phyloP scores from a whole-genome alignment of 2,329 filamentous ascomycete genomes.

The Phialophora expanda region DNA sequence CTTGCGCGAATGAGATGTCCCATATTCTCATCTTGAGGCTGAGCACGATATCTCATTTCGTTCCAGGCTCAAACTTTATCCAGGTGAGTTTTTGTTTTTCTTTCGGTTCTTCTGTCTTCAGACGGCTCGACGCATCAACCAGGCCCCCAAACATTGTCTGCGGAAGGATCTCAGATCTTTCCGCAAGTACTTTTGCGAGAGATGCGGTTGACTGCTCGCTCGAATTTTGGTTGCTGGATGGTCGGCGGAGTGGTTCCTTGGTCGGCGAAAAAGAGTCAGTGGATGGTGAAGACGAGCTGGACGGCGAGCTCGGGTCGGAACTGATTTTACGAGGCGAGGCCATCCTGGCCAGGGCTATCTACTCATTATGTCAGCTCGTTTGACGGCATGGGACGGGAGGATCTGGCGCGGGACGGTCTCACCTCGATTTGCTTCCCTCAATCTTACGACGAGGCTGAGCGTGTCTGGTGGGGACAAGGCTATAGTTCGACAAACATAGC shows the following conservation, averaged over 20 bases:
- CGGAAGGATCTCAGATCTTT: slow-evolving; percentile 16
- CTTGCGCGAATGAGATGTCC: not conserved
- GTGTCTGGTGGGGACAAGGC: not conserved
- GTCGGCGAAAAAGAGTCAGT: slow-evolving; percentile 6
- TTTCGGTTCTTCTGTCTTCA: slow-evolving; percentile 7
- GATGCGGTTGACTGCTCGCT: slow-evolving; percentile 18
- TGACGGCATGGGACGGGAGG: not conserved
- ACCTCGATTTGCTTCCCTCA: not conserved
- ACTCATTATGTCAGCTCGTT: not conserved
- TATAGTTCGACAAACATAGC: not conserved
- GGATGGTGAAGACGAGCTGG: slow-evolving; percentile 7
- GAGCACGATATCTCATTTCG: slow-evolving; percentile 5
- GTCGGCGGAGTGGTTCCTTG: not conserved
- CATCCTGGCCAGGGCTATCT: not conserved
- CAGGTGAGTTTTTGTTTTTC: slow-evolving; percentile 22
- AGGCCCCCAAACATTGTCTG: slow-evolving; percentile 26
- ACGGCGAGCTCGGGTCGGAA: not conserved
- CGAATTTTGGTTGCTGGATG: slow-evolving; percentile 1
- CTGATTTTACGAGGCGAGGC: not conserved
- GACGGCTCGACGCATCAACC: slow-evolving; percentile 27
- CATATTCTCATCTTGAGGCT: not conserved
- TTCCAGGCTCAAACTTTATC: slow-evolving; percentile 21
- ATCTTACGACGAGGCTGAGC: not conserved
- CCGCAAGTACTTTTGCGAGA: slow-evolving; percentile 17
- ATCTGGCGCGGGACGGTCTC: not conserved